These are phyloP conservation scores for Tricholoma saponaceum DNA, from an alignment of 768 basidiomycete species.

Conservation along the genomic window DNA sequence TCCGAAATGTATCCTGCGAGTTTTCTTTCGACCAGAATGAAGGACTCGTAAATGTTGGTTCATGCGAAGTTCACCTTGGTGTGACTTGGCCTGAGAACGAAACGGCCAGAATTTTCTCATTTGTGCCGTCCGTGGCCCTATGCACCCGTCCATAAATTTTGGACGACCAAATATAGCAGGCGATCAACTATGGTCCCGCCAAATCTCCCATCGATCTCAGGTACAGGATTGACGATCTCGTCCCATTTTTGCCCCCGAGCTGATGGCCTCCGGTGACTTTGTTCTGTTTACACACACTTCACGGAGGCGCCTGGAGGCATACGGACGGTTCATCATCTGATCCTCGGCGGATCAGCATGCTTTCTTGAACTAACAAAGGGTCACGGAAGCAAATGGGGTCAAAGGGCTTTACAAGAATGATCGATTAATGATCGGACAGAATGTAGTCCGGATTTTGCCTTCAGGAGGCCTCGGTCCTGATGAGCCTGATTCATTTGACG, in stretches of 20 bases:
- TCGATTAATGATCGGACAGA: background rate
- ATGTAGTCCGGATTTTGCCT: background rate
- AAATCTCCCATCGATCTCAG: slow-evolving; percentile 11
- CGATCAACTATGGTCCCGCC: slow-evolving; percentile 5
- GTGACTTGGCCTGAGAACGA: background rate
- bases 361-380: background rate
- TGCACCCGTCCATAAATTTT: too few species aligned
- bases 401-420: background rate
- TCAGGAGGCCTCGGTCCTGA: too few species aligned
- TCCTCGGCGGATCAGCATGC: slow-evolving; percentile 11
- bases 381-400: background rate
- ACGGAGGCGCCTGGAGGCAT: too few species aligned
- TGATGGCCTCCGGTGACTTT: slow-evolving; percentile 12
- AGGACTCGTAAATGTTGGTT: background rate
- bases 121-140: too few species aligned
- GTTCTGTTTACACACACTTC: background rate
- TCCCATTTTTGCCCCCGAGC: slow-evolving; percentile 7
- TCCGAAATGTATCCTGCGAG: background rate
- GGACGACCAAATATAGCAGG: slow-evolving; percentile 7
- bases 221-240: slow-evolving; percentile 16
- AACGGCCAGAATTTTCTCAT: too few species aligned
- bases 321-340: slow-evolving; percentile 13
- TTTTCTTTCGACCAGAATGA: background rate
- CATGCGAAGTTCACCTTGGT: background rate
- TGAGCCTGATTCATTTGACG: too few species aligned